Base-by-base conservation (phyloP, 2,329 filamentous ascomycete genomes). In the Fusarium equiseti region DNA sequence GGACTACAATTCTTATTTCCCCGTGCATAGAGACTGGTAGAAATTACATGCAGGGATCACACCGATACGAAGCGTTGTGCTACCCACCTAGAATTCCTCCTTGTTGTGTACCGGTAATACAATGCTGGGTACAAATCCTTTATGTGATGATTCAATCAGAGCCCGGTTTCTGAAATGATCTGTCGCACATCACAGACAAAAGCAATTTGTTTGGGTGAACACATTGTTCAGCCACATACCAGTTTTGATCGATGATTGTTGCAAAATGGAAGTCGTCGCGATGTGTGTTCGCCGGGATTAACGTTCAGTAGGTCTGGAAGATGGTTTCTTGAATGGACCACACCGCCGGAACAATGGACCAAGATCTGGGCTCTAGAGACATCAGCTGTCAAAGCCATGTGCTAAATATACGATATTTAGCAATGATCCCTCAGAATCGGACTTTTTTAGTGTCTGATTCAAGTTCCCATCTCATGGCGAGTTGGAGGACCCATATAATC, bases 71-170 rank as follows among this genome's bases (percentile, higher is more conserved):
- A 49, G 24, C 2, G 29, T 44, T 8, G 63, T 62, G 13, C 24
- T 16, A 53, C 38, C 27, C 44, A 64, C 18, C 22, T 11, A 50
- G 27, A 26, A 42, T 29, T 13, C 50, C 35, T 42, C n/a, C 18
- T 18, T 24, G 16, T 46, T 24, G 16, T 46, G 52, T 27, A 22
- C 20, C 7, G 16, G 61, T 66, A 32, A 38, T 52, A 52, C 46
- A 32, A 6, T 12, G 27, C 15, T 24, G 42, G 24, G 42, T 22
- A 29, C 13, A 22, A 13, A 38, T 12, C 20, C 3, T n/a, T 16
- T 40, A 42, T 22, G 60, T 59, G 13, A 48, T 66, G 63, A 66
- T 60, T 66, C 63, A 66, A 29, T 9, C 24, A 43, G 22, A 52
- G 46, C 11, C 27, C 16, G 6, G 16, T 42, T 60, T 43, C 32